Evolutionary conservation across 768 basidiomycete genomes (phyloP).

Genomic region (Kwoniella bestiolae): DNA sequence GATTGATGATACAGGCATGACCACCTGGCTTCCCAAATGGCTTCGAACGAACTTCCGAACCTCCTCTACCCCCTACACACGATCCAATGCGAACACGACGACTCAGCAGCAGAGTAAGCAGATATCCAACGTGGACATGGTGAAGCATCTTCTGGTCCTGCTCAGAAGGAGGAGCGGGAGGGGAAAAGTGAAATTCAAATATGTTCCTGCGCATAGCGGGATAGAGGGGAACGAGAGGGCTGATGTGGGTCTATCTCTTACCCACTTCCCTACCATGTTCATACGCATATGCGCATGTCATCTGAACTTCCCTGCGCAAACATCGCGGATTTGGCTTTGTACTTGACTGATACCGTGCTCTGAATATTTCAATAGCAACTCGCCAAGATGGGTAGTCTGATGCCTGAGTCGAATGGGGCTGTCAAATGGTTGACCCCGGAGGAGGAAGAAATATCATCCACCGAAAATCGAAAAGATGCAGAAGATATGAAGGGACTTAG

Average conservation of each 20-base stretch:
- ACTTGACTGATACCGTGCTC: too few relatives aligned
- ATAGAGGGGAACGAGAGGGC: conserved; percentile 84
- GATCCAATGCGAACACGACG: conserved; percentile 3
- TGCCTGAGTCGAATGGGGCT: conserved; percentile 35
- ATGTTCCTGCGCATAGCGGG: conserved; percentile 81
- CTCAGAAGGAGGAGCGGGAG: conserved; percentile 63
- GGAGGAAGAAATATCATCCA: conserved; percentile 1
- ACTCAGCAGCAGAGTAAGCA: neutral
- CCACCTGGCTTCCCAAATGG: conserved; percentile 75
- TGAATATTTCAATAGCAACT: conserved; percentile 47
- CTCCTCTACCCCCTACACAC: conserved; percentile 6
- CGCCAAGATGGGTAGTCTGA: conserved; percentile 47
- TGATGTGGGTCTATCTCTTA: conserved; percentile 60
- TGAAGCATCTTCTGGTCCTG: conserved; percentile 71
- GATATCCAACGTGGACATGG: conserved; percentile 75
- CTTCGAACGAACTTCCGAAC: conserved; percentile 54
- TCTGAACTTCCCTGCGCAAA: too few relatives aligned
- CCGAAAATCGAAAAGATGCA: neutral
- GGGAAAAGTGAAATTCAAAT: conserved; percentile 63
- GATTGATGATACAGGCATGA: conserved; percentile 63
- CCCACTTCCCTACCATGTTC: too few relatives aligned
- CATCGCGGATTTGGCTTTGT: too few relatives aligned
- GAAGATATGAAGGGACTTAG: neutral
- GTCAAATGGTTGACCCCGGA: conserved; percentile 49
- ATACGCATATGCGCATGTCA: too few relatives aligned